These are phyloP conservation scores for Polygonum aviculare DNA, from an alignment of 148 eudicot genomes.

Conservation along the genomic window DNA sequence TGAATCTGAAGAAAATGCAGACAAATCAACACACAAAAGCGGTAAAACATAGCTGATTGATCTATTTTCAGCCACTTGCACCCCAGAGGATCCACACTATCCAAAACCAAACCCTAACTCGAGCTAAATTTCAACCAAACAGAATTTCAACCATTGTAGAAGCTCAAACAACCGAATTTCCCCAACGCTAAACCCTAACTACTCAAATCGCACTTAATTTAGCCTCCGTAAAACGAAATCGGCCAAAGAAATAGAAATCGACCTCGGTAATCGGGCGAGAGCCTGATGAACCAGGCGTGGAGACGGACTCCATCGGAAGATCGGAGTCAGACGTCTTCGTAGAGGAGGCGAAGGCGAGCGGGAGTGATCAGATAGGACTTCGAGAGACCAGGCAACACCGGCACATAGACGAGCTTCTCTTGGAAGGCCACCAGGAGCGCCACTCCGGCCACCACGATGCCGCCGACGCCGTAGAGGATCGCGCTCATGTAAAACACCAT, in stretches of 20 bases:
- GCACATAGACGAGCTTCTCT: no score
- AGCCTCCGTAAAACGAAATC: background rate
- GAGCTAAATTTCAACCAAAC: background rate
- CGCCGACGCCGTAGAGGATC: no score
- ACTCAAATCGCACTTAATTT: background rate
- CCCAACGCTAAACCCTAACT: background rate
- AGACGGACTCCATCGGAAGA: no score
- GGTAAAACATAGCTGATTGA: background rate
- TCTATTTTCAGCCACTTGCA: background rate
- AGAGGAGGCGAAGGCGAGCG: no score
- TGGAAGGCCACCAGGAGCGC: no score
- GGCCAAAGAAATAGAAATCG: background rate
- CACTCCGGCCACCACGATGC: no score
- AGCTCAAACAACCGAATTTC: background rate
- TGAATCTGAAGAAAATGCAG: no score
- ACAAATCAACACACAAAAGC: background rate
- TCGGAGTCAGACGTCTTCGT: no score
- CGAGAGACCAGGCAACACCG: no score
- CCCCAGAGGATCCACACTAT: background rate
- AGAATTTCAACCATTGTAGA: background rate
- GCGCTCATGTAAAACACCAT: no score
- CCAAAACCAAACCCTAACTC: background rate
- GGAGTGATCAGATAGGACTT: no score
- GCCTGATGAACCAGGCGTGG: conserved; percentile 91
- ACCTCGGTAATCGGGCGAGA: conserved; percentile 70